Percentiles rank a stretch among this genome's conserved stretches.
Conservation (phyloP, 805 yeast genomes). For the Yarrowia bubula region DNA sequence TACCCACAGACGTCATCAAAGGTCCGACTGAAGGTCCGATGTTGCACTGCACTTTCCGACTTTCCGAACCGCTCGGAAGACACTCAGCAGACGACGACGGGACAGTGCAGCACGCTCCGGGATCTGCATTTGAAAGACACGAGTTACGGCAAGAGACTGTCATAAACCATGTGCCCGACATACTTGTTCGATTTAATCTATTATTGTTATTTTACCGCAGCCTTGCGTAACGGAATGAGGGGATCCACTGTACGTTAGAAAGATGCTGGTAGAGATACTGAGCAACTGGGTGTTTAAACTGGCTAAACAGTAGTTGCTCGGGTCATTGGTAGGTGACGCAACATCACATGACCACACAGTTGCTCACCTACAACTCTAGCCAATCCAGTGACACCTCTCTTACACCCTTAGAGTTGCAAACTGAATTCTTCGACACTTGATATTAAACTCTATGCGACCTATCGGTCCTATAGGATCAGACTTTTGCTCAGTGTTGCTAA, state of each 20-base stretch:
- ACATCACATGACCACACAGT: not conserved
- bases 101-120: too few relatives aligned
- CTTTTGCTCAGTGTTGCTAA: too few relatives aligned
- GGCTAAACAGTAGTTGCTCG: too few relatives aligned
- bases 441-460: conserved; percentile 8
- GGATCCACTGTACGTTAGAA: not conserved
- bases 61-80: too few relatives aligned
- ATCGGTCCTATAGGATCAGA: not conserved
- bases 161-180: not conserved
- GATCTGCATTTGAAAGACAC: not conserved
- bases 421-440: not conserved
- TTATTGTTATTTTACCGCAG: not conserved
- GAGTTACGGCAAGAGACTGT: not conserved
- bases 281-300: too few relatives aligned
- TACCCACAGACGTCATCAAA: too few relatives aligned
- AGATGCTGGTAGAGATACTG: too few relatives aligned
- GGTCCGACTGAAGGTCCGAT: too few relatives aligned
- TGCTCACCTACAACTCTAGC: not conserved
- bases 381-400: not conserved
- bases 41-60: too few relatives aligned
- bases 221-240: not conserved
- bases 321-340: not conserved
- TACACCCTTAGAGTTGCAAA: not conserved
- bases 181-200: not conserved
- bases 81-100: too few relatives aligned